Base-by-base conservation (phyloP, 768 basidiomycete genomes). In the Thelephora aurantiotincta region DNA sequence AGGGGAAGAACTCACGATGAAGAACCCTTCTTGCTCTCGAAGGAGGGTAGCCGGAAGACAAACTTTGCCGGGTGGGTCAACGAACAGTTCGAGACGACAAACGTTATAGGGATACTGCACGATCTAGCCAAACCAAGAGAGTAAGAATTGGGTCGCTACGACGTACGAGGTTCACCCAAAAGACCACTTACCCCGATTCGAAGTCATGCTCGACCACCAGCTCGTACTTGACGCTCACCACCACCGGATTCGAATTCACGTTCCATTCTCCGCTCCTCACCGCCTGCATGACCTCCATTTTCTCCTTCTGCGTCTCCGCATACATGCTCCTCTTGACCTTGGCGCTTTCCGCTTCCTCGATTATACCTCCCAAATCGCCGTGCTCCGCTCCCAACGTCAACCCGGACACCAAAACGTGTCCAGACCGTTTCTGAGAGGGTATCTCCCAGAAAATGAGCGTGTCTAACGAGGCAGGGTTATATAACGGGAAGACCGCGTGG, bases 251-350 rank as follows among this genome's bases (percentile, higher is more conserved):
- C 69, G 77, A 82, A 62, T 92, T 87, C 12, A 62, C 56, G 52
- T 89, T 89, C 77, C 91, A 82, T 59, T 82, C 78, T 50, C 80
- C 81, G 3, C 68, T 62, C 33, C 76, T 68, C 36, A 96, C 72
- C 7, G 79, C 76, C 44, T 77, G 68, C 45, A 93, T 57, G 30
- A 93, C 64, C 45, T 78, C 77, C 53, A 62, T 60, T 57, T 77
- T 78, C 62, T 91, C 80, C 43, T 82, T 70, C 51, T 74, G 76
- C 4, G 91, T 94, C 67, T 97, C 90, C 18, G 88, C 89, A 58
- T 90, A 97, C 75, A 96, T 89, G 52, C 77, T 88, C 41, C 90
- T 74, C 50, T 80, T 84, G 19, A 71, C 71, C 62, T 86, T 85
- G 11, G 72, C 71, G 41, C 64, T 67, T 56, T 79, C 78, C 9